phyloP scores from a whole-genome alignment of 768 basidiomycete genomes.

The Gyrodon lividus region DNA sequence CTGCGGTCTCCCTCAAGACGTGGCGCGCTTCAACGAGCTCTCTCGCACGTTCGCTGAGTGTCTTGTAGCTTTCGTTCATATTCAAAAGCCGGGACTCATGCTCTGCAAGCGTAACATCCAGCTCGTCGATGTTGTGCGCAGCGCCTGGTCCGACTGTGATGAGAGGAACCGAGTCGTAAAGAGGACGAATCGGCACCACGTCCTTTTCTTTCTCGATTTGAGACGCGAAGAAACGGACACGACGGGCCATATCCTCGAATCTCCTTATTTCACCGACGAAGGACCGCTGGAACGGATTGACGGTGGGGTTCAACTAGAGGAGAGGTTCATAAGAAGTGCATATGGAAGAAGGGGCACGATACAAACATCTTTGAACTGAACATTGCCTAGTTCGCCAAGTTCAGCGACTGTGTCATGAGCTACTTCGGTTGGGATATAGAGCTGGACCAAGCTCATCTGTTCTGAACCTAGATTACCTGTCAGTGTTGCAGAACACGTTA shows the following conservation, averaged over 20 bases:
- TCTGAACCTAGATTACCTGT: constrained; percentile 71
- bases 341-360: background rate
- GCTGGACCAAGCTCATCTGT: constrained; percentile 96
- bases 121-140: constrained; percentile 90
- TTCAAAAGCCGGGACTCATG: constrained; percentile 80
- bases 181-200: constrained; percentile 75
- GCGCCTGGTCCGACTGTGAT: constrained; percentile 90
- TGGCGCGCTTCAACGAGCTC: constrained; percentile 93
- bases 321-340: constrained; percentile 4
- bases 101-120: constrained; percentile 83
- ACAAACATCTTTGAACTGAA: constrained; percentile 96
- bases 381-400: constrained; percentile 91
- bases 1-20: constrained; percentile 92
- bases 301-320: constrained; percentile 81
- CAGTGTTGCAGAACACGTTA: background rate
- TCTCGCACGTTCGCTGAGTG: constrained; percentile 77
- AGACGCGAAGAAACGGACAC: constrained; percentile 82
- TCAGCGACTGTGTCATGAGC: constrained; percentile 96
- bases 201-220: constrained; percentile 89
- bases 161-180: constrained; percentile 83
- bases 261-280: constrained; percentile 95
- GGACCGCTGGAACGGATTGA: constrained; percentile 98
- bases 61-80: constrained; percentile 94
- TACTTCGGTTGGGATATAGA: constrained; percentile 95
- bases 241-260: constrained; percentile 94